These are phyloP conservation scores for Cladorrhinum samala DNA, from an alignment of 495 filamentous ascomycete genomes.

Conservation along the genomic window DNA sequence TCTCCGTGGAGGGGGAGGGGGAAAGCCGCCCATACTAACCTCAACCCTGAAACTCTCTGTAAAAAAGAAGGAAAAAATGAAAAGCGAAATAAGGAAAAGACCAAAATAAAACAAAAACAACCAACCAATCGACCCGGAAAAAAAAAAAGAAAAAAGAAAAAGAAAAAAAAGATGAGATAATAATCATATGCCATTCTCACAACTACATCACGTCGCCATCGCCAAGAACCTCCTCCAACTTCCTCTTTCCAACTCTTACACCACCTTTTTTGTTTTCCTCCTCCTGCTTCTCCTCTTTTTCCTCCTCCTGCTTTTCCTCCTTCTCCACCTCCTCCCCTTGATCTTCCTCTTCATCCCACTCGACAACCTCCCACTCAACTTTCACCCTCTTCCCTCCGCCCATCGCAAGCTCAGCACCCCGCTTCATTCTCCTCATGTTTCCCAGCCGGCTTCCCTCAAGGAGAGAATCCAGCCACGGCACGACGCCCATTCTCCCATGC, in stretches of 20 bases:
- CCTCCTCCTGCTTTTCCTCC: conserved; percentile 40
- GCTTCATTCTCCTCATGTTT: conserved; percentile 55
- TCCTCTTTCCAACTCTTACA: conserved; percentile 26
- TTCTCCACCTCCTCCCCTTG: conserved; percentile 48
- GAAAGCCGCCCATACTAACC: no score
- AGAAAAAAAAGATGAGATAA: not conserved
- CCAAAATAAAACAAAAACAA: not conserved
- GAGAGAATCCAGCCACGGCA: conserved; percentile 81
- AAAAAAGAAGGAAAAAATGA: no score
- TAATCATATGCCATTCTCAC: not conserved
- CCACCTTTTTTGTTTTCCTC: not conserved
- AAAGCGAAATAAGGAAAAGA: no score
- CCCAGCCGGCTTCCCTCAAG: conserved; percentile 68
- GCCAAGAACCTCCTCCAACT: conserved; percentile 1
- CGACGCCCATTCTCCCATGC: conserved; percentile 26
- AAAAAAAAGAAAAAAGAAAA: not conserved
- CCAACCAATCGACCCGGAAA: not conserved
- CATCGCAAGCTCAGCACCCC: conserved; percentile 38
- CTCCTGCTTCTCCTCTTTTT: no score
- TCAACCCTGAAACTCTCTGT: no score
- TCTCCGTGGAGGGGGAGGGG: no score
- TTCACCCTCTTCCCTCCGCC: conserved; percentile 52
- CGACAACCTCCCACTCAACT: conserved; percentile 79
- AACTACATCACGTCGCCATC: not conserved
- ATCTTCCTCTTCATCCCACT: conserved; percentile 61